Evolutionary conservation across 129 eudicot species (phyloP).

Genomic region (Artemisia tridentata): DNA sequence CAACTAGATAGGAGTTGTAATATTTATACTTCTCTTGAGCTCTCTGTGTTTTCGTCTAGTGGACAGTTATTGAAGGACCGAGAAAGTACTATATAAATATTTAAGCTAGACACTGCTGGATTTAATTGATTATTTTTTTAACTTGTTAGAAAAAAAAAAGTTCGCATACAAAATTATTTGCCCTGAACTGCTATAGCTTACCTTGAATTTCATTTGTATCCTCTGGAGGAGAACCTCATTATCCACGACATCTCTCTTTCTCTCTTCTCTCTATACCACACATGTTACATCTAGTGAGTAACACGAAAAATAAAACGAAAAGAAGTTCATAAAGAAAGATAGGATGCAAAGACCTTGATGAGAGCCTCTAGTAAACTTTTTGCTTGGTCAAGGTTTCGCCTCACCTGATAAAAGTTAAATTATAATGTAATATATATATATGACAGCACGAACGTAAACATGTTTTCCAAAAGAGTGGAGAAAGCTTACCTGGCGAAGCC

Average conservation of each 20-base stretch:
- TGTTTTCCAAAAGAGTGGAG: background rate
- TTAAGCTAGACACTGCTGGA: too few species aligned
- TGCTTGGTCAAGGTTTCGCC: slow-evolving; percentile 98
- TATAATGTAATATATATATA: background rate
- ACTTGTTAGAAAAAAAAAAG: too few species aligned
- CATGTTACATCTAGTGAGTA: background rate
- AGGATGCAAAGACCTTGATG: slow-evolving; percentile 50
- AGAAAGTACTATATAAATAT: too few species aligned
- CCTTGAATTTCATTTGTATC: slow-evolving; percentile 85
- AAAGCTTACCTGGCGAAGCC: slow-evolving; percentile 82
- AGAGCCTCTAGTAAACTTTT: slow-evolving; percentile 79
- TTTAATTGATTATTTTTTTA: too few species aligned
- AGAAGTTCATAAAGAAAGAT: background rate
- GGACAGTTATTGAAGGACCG: too few species aligned
- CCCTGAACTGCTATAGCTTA: slow-evolving; percentile 22
- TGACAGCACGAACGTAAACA: background rate
- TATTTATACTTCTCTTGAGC: too few species aligned
- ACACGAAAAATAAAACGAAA: background rate
- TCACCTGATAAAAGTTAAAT: slow-evolving; percentile 47
- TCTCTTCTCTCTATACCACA: slow-evolving; percentile 83
- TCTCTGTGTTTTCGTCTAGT: too few species aligned
- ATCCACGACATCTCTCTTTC: slow-evolving; percentile 86
- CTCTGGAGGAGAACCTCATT: slow-evolving; percentile 84
- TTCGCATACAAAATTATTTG: too few species aligned
- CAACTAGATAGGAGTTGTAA: too few species aligned